These are phyloP conservation scores for Aspergillus costaricaensis DNA, from an alignment of 2,329 filamentous ascomycete species.

Conservation along the genomic window DNA sequence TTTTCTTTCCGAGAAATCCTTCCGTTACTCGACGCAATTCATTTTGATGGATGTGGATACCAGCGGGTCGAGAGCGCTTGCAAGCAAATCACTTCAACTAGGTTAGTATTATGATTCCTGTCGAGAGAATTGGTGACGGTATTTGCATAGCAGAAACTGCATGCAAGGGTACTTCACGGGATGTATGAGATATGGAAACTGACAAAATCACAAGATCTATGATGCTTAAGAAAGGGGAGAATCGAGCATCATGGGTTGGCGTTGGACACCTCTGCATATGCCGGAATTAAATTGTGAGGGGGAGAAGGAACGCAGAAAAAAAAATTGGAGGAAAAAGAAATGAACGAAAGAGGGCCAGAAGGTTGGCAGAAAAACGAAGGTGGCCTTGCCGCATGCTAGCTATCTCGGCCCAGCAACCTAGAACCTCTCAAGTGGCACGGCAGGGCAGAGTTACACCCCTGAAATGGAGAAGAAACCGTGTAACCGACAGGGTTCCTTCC, in stretches of 20 bases:
- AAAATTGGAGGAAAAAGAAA: conserved; percentile 17
- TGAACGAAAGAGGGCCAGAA: conserved; percentile 9
- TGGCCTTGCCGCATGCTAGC: conserved; percentile 21
- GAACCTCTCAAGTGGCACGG: conserved; percentile 22
- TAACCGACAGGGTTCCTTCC: conserved; percentile 17
- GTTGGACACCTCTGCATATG: conserved; percentile 41
- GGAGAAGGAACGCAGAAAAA: conserved; percentile 8
- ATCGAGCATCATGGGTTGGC: conserved; percentile 22
- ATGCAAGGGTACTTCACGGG: conserved; percentile 7
- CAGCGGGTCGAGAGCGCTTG: not conserved
- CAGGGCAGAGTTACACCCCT: conserved; percentile 10
- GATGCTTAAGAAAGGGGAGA: conserved; percentile 24
- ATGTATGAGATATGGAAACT: conserved; percentile 12
- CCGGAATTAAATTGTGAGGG: conserved; percentile 8
- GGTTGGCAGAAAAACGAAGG: conserved; percentile 5
- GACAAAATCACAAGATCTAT: conserved; percentile 25
- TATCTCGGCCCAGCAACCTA: conserved; percentile 21
- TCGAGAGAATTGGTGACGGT: conserved; percentile 5
- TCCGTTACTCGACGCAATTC: not conserved
- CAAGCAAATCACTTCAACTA: not conserved
- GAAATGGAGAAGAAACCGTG: conserved; percentile 20
- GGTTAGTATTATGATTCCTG: conserved; percentile 3
- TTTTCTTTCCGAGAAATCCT: too few relatives aligned
- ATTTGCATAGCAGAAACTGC: not conserved
- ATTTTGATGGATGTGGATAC: not conserved